phyloP scores from a whole-genome alignment of 2,329 filamentous ascomycete species.

The Helotiales sp. region DNA sequence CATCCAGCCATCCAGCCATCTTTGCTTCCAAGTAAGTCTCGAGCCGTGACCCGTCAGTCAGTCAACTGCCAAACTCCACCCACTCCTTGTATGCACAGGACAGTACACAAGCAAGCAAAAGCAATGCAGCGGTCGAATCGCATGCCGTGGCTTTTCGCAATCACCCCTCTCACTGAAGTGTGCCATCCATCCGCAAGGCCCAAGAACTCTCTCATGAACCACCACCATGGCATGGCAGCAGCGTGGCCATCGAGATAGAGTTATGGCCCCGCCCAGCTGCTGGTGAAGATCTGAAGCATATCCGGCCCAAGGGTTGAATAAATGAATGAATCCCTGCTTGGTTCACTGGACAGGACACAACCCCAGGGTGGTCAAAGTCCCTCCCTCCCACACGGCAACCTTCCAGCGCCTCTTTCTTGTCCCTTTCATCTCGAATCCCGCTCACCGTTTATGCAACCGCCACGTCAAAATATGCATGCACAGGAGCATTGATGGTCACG shows the following conservation, averaged over 20 bases:
- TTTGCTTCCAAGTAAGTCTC: no score
- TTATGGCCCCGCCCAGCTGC: not conserved
- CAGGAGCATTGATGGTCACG: slow-evolving; percentile 17
- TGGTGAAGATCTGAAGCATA: not conserved
- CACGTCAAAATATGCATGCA: not conserved
- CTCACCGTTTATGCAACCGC: not conserved
- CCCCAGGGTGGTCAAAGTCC: not conserved
- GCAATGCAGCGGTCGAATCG: slow-evolving; percentile 10
- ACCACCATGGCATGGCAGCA: not conserved
- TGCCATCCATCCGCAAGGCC: not conserved
- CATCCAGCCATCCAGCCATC: no score
- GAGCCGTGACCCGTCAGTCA: no score
- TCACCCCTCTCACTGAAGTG: not conserved
- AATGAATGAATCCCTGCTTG: not conserved
- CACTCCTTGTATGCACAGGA: no score
- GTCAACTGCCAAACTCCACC: no score
- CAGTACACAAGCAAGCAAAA: no score
- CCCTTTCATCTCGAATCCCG: not conserved
- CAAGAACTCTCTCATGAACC: not conserved
- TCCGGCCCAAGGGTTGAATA: no score
- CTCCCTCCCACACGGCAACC: not conserved
- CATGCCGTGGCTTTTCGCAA: not conserved
- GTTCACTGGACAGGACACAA: not conserved
- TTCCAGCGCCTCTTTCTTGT: not conserved
- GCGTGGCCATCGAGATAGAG: not conserved